Percentiles rank a stretch among this genome's conserved stretches.
Conservation (phyloP, 345 rosid genomes). For the Anastatica hierochuntica region DNA sequence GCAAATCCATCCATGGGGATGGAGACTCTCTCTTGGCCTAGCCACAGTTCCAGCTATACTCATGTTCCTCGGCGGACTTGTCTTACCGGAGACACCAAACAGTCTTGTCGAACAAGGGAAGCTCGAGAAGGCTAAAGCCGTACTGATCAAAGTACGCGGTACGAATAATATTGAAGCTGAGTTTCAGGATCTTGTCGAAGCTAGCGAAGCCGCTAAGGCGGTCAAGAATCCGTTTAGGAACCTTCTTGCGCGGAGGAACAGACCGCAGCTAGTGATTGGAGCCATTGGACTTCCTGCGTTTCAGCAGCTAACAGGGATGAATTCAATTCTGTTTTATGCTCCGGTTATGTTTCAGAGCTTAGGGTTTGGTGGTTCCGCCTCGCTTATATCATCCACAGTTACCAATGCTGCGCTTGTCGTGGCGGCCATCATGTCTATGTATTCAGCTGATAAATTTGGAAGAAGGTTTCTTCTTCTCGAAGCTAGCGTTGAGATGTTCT, state of each 20-base stretch:
- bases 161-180: constrained; percentile 61
- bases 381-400: constrained; percentile 51
- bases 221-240: constrained; percentile 67
- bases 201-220: constrained; percentile 56
- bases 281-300: constrained; percentile 71
- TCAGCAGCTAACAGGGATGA: constrained; percentile 79
- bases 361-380: constrained; percentile 62
- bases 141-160: constrained; percentile 60
- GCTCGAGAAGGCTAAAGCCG: constrained; percentile 46
- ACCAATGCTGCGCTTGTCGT: constrained; percentile 52
- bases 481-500: constrained; percentile 65
- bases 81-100: constrained; percentile 71
- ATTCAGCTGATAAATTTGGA: constrained; percentile 57
- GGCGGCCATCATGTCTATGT: constrained; percentile 58
- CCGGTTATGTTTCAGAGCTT: constrained; percentile 79
- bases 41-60: constrained; percentile 54
- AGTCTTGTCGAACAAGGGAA: constrained; percentile 77
- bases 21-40: constrained; percentile 72
- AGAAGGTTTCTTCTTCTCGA: constrained; percentile 71
- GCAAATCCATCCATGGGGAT: constrained; percentile 81
- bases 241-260: constrained; percentile 46
- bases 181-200: constrained; percentile 63
- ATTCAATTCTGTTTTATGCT: constrained; percentile 78
- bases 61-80: constrained; percentile 61
- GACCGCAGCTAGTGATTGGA: constrained; percentile 64